These are phyloP conservation scores for Magnolia kwangsiensis DNA, from an alignment of 164 flowering plant species.

Conservation along the genomic window DNA sequence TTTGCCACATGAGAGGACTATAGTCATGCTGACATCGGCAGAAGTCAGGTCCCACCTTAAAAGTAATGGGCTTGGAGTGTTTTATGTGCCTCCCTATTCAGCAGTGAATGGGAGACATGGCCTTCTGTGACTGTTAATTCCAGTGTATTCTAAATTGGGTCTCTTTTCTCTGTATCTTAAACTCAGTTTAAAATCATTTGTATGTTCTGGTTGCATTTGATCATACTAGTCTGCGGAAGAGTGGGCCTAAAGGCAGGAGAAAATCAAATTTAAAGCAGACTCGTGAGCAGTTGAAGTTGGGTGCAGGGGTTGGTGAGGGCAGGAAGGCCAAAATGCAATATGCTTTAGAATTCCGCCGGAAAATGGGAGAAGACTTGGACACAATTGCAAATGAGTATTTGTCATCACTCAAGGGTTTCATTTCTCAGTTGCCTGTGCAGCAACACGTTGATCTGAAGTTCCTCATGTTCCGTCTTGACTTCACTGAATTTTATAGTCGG, in stretches of 20 bases:
- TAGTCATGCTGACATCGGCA: no score
- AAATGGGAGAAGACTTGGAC: conserved; percentile 69
- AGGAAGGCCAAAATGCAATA: conserved; percentile 79
- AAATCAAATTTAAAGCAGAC: conserved; percentile 30
- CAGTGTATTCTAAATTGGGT: neutral
- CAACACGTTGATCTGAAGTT: conserved; percentile 93
- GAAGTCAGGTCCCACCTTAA: no score
- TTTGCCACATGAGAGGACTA: neutral
- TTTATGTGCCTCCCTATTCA: no score
- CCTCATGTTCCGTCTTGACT: conserved; percentile 88
- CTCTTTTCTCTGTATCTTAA: neutral
- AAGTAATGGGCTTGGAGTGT: no score
- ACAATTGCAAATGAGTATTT: conserved; percentile 69
- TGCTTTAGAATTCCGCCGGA: conserved; percentile 73
- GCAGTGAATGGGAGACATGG: neutral
- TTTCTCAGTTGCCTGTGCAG: conserved; percentile 85
- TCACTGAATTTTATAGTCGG: conserved; percentile 86
- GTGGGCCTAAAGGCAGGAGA: conserved; percentile 5
- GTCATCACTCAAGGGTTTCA: conserved; percentile 67
- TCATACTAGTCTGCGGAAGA: conserved; percentile 13
- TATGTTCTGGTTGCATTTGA: conserved; percentile 8
- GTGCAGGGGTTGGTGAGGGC: conserved; percentile 71
- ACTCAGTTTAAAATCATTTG: neutral
- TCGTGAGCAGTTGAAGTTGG: conserved; percentile 38
- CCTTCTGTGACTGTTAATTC: neutral